A percentile compares a stretch with the other conserved stretches of the same genome.
phyloP scores from a whole-genome alignment of 2,329 filamentous ascomycete species.

The Paecilomyces sp. region DNA sequence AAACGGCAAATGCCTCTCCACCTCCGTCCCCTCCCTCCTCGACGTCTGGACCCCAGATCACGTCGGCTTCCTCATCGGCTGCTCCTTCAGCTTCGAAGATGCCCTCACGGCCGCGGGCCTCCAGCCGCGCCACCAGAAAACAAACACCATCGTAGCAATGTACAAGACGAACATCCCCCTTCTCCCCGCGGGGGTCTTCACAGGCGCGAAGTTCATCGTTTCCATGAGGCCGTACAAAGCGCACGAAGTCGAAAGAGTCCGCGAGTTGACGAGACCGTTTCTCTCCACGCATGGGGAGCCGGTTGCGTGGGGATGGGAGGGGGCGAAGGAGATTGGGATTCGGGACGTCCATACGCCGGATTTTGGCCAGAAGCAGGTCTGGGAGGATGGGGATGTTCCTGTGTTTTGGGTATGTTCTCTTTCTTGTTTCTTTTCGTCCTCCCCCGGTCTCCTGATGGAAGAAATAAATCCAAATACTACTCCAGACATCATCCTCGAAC shows the following conservation, averaged over 20 bases:
- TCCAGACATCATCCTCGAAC: too few species aligned
- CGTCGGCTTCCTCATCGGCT: constrained; percentile 57
- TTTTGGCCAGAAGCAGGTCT: constrained; percentile 48
- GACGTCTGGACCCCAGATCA: constrained; percentile 52
- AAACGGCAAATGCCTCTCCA: constrained; percentile 36
- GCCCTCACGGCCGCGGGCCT: constrained; percentile 48
- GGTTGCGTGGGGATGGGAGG: constrained; percentile 59
- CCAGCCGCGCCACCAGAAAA: constrained; percentile 43
- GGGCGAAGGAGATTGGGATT: constrained; percentile 47
- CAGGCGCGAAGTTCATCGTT: constrained; percentile 49
- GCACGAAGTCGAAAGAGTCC: constrained; percentile 45
- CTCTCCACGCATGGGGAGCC: constrained; percentile 56
- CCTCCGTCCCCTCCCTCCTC: constrained; percentile 36
- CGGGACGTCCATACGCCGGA: constrained; percentile 45
- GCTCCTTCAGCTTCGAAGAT: constrained; percentile 57
- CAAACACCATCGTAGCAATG: constrained; percentile 52
- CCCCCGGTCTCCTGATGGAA: constrained; percentile 1
- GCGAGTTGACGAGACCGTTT: constrained; percentile 50
- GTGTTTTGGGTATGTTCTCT: constrained; percentile 22
- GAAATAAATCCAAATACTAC: too few species aligned
- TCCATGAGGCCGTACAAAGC: constrained; percentile 55
- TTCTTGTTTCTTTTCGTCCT: constrained; percentile 2
- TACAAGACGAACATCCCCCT: constrained; percentile 53
- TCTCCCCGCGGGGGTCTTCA: constrained; percentile 53
- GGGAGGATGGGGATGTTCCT: constrained; percentile 29